phyloP scores from a whole-genome alignment of 345 rosid species.

The Mercurialis annua region DNA sequence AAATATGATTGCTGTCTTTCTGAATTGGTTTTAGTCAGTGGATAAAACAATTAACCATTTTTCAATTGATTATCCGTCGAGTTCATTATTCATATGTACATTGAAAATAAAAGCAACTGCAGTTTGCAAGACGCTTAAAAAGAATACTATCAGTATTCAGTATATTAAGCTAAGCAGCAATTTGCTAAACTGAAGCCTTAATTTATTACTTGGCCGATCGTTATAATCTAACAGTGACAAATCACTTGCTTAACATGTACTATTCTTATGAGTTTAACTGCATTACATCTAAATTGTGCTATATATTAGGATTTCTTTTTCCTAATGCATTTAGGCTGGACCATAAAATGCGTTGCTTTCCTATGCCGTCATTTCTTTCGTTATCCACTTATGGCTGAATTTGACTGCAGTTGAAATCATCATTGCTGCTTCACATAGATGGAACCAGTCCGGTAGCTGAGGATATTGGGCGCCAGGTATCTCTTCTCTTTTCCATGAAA shows the following conservation, averaged over 20 bases:
- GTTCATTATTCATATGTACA: not conserved
- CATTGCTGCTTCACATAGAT: constrained; percentile 88
- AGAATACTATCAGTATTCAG: not conserved
- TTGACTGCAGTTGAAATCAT: constrained; percentile 76
- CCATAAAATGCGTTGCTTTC: not conserved
- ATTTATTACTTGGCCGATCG: not conserved
- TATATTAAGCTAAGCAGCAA: not conserved
- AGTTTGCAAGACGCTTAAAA: not conserved
- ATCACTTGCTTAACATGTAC: no score
- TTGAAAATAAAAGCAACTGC: no score
- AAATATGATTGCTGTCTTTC: not conserved
- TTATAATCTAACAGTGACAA: not conserved
- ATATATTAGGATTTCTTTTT: not conserved
- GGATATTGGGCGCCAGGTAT: constrained; percentile 98
- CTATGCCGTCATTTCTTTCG: not conserved
- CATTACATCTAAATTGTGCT: not conserved
- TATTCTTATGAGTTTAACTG: not conserved
- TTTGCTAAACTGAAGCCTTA: not conserved
- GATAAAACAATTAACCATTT: not conserved
- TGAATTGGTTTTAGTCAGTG: not conserved
- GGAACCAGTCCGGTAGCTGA: constrained; percentile 95
- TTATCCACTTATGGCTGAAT: not conserved
- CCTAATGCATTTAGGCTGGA: not conserved
- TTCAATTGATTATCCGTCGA: not conserved
- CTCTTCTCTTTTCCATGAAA: not conserved